A percentile compares a stretch with the other conserved stretches of the same genome.
Conservation (phyloP, 2,329 filamentous ascomycete genomes). For the Ophiocordyceps robertsii region DNA sequence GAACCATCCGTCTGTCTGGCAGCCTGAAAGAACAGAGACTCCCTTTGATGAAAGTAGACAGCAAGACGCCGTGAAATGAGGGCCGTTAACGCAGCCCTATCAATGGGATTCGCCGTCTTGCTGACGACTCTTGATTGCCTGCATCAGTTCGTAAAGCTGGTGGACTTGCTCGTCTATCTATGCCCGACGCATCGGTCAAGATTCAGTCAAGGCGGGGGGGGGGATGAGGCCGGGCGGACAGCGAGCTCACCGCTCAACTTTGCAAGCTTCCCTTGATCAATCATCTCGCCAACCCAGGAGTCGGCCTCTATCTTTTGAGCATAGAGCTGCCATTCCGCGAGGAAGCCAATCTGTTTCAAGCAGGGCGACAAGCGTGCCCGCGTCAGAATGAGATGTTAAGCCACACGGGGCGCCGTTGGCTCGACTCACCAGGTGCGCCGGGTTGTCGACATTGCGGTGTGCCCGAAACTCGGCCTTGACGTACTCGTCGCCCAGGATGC, state of each 20-base stretch:
- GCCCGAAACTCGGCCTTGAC: slow-evolving; percentile 85
- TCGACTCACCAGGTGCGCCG: slow-evolving; percentile 65
- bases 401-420: no score
- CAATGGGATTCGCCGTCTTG: slow-evolving; percentile 4
- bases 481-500: slow-evolving; percentile 81
- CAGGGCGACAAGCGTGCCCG: neutral
- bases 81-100: neutral
- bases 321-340: slow-evolving; percentile 94
- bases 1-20: neutral
- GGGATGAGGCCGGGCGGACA: neutral
- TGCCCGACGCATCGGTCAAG: neutral
- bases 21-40: no score
- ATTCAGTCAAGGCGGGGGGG: neutral
- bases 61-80: no score
- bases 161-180: slow-evolving; percentile 91
- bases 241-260: slow-evolving; percentile 76
- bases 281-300: slow-evolving; percentile 67
- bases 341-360: slow-evolving; percentile 64
- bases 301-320: slow-evolving; percentile 86
- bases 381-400: no score
- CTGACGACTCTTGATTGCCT: slow-evolving; percentile 46
- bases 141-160: slow-evolving; percentile 90
- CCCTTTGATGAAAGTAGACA: no score
- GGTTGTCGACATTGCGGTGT: slow-evolving; percentile 75
- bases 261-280: slow-evolving; percentile 71